phyloP scores from a whole-genome alignment of 2,329 filamentous ascomycete species.

The Xylariaceae sp. region DNA sequence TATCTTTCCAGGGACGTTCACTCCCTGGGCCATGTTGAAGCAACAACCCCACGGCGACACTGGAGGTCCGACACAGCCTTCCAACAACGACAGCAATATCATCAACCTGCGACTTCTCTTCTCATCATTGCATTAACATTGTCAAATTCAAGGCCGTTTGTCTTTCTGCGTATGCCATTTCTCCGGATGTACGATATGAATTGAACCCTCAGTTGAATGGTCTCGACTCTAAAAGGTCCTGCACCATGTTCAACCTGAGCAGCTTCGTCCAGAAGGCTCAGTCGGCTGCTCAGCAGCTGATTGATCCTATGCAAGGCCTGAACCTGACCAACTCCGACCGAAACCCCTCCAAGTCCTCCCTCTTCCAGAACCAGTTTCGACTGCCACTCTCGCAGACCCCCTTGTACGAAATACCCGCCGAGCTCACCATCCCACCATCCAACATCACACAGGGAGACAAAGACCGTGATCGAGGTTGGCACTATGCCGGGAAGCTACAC shows the following conservation, averaged over 20 bases:
- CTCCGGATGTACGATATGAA: constrained; percentile 22
- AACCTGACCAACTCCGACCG: constrained; percentile 69
- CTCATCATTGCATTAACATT: neutral
- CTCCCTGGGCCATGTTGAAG: too few species aligned
- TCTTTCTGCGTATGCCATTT: neutral
- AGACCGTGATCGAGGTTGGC: constrained; percentile 69
- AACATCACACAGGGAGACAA: constrained; percentile 68
- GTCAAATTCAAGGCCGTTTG: too few species aligned
- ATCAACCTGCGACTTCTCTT: neutral
- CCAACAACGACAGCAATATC: too few species aligned
- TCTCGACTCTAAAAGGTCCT: constrained; percentile 21
- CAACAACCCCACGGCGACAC: too few species aligned
- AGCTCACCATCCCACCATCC: constrained; percentile 79
- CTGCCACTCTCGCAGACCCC: constrained; percentile 89
- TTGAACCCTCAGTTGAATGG: constrained; percentile 20
- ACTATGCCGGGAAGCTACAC: constrained; percentile 89
- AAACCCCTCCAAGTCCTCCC: constrained; percentile 82
- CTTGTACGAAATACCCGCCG: constrained; percentile 92
- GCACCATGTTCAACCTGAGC: constrained; percentile 58
- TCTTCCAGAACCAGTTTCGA: constrained; percentile 96
- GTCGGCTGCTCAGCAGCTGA: constrained; percentile 70
- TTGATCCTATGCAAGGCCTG: constrained; percentile 79
- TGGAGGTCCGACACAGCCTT: too few species aligned
- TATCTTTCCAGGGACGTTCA: too few species aligned
- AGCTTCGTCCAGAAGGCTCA: constrained; percentile 87